Base-by-base conservation (phyloP, 2,329 filamentous ascomycete species). In the Epichloe brachyelytri region DNA sequence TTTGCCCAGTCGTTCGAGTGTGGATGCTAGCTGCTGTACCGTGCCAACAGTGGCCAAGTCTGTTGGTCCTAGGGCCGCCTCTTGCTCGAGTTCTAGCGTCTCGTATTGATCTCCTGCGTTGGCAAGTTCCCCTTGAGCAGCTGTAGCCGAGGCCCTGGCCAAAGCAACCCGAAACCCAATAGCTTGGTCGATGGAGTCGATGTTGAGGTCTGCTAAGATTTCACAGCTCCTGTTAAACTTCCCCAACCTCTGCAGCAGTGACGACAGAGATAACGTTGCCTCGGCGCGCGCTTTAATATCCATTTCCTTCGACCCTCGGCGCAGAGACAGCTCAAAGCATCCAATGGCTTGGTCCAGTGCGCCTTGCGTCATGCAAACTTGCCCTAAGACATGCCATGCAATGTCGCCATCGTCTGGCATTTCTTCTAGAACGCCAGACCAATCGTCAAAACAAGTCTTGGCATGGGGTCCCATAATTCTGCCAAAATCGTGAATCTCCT, bases 371-470 rank as follows among this genome's bases (percentile, higher is more conserved):
- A 62, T 61, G 46, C 60, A 62, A 10, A 60, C 58, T 26, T 57
- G 54, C 14, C 60, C 67, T 34, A 67, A 56, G 15, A 70, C 62
- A 44, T 70, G 66, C 56, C 66, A 63, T 19, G 66, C 65, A n/a
- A 69, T 57, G 36, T 67, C 65, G 50, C 67, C 63, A 7, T 64
- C 58, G 36, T 61, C 60, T 14, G 51, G 39, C 7, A 37, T 37
- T 11, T 47, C 43, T 30, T 57, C 48, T 3, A 62, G 34, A 12
- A 58, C 48, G 5, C 50, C 26, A 0, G 57, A 56, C 58, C 59
- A 60, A 39, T 62, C 59, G 22, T 60, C 57, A 41, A 57, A 62
- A 45, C 60, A 62, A 15, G 56, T 50, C 39, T 59, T 59, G 43
- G 58, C 60, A 48, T 62, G 60, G 6, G 59, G 59, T n/a, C 55